Conservation (phyloP, 2,329 filamentous ascomycete genomes). For the Botrytis deweyae region DNA sequence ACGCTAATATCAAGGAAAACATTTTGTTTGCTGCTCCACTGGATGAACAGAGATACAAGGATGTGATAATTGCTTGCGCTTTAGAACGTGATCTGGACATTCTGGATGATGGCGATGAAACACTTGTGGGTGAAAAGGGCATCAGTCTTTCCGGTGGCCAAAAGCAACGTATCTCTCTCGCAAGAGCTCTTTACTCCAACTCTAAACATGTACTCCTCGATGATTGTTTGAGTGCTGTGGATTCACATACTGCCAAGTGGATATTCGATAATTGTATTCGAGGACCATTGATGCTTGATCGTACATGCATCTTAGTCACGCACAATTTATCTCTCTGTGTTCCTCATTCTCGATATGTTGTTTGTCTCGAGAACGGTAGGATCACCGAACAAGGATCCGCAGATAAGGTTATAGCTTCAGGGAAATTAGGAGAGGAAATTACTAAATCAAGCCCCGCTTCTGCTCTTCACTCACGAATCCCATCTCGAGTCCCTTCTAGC, state of each 20-base stretch:
- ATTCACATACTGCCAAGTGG: slow-evolving; percentile 97
- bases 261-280: slow-evolving; percentile 93
- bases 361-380: slow-evolving; percentile 84
- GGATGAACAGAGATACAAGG: slow-evolving; percentile 78
- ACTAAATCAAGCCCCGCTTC: slow-evolving; percentile 73
- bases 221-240: slow-evolving; percentile 93
- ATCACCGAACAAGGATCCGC: slow-evolving; percentile 74
- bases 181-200: slow-evolving; percentile 95
- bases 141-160: slow-evolving; percentile 96
- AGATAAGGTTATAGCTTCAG: slow-evolving; percentile 77
- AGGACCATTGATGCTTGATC: slow-evolving; percentile 81
- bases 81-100: slow-evolving; percentile 90
- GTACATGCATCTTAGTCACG: slow-evolving; percentile 93
- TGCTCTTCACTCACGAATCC: slow-evolving; percentile 65
- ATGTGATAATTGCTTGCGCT: slow-evolving; percentile 88
- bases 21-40: slow-evolving; percentile 84
- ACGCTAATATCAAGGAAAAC: slow-evolving; percentile 93
- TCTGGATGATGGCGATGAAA: slow-evolving; percentile 88
- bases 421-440: slow-evolving; percentile 83
- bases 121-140: slow-evolving; percentile 93
- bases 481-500: slow-evolving; percentile 76
- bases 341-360: slow-evolving; percentile 75
- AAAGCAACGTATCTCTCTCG: slow-evolving; percentile 94
- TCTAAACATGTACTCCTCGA: slow-evolving; percentile 88
- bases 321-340: slow-evolving; percentile 91